Conservation (phyloP, 2,329 filamentous ascomycete genomes). For the Hypoxylon sp. region DNA sequence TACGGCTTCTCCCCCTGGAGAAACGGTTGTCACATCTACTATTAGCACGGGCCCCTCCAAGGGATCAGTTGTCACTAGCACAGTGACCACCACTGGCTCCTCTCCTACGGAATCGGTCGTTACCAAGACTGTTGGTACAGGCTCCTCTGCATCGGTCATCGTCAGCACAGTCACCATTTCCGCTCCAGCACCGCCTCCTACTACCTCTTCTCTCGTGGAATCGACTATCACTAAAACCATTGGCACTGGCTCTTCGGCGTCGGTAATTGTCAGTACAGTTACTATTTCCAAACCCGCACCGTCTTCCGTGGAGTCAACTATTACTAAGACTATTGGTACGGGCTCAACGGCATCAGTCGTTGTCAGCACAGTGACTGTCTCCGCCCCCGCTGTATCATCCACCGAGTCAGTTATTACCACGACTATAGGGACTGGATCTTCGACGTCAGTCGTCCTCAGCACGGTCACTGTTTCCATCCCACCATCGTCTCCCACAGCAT, state of each 20-base stretch:
- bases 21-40: neutral
- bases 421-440: constrained; percentile 6
- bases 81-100: neutral
- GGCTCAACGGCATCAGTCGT: constrained; percentile 2
- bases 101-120: constrained; percentile 16
- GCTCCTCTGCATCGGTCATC: neutral
- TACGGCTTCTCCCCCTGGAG: neutral
- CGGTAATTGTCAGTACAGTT: constrained; percentile 6
- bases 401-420: constrained; percentile 22
- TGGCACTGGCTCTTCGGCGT: constrained; percentile 1
- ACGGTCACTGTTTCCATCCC: constrained; percentile 42
- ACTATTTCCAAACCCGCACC: constrained; percentile 4
- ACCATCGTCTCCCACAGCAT: neutral
- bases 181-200: neutral
- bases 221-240: constrained; percentile 38
- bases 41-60: neutral
- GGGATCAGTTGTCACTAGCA: neutral
- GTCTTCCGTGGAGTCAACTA: neutral
- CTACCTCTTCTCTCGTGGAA: neutral
- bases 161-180: constrained; percentile 2
- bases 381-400: neutral
- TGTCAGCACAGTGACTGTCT: constrained; percentile 7
- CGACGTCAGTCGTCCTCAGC: constrained; percentile 16
- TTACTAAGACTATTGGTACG: constrained; percentile 7
- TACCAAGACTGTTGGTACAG: neutral